A percentile compares a stretch with the other conserved stretches of the same genome.
Evolutionary conservation across 2,329 filamentous ascomycete species (phyloP).

Genomic region (Trichoderma sp.): DNA sequence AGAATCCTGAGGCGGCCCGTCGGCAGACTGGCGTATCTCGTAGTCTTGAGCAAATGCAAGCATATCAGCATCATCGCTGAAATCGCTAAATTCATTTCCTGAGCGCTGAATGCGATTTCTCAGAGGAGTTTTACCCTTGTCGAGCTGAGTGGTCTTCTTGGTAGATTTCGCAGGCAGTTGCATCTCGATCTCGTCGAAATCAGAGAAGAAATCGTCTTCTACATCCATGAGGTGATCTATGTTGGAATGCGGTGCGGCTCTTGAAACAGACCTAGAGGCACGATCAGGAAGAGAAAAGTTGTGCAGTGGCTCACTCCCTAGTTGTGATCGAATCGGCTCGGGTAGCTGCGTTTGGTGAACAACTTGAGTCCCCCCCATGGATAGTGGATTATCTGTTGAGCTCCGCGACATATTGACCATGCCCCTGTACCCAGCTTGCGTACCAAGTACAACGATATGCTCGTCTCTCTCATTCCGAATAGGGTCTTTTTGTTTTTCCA

Average conservation of each 20-base stretch:
- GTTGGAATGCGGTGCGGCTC: not conserved
- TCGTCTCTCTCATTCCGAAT: slow-evolving; percentile 25
- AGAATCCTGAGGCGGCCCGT: slow-evolving; percentile 29
- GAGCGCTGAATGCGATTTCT: slow-evolving; percentile 28
- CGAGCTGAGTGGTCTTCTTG: slow-evolving; percentile 23
- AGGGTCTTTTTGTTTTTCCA: slow-evolving; percentile 34
- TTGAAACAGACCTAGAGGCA: not conserved
- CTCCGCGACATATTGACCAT: slow-evolving; percentile 39
- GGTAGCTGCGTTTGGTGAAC: slow-evolving; percentile 55
- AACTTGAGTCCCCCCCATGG: slow-evolving; percentile 47
- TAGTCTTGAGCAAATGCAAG: slow-evolving; percentile 54
- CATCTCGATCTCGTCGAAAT: slow-evolving; percentile 36
- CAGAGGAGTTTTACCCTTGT: slow-evolving; percentile 4
- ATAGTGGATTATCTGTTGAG: slow-evolving; percentile 38
- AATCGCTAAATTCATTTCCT: slow-evolving; percentile 47
- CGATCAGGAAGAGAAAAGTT: slow-evolving; percentile 2
- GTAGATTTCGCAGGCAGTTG: slow-evolving; percentile 24
- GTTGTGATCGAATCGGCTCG: slow-evolving; percentile 30
- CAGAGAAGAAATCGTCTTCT: slow-evolving; percentile 35
- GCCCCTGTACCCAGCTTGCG: slow-evolving; percentile 42
- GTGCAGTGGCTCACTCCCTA: slow-evolving; percentile 30
- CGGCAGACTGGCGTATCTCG: slow-evolving; percentile 45
- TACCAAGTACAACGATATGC: slow-evolving; percentile 46
- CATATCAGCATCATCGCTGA: slow-evolving; percentile 55
- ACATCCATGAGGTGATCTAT: slow-evolving; percentile 31